Evolutionary conservation across 257 asterid genomes (phyloP).

Genomic region (Cinchona pubescens): DNA sequence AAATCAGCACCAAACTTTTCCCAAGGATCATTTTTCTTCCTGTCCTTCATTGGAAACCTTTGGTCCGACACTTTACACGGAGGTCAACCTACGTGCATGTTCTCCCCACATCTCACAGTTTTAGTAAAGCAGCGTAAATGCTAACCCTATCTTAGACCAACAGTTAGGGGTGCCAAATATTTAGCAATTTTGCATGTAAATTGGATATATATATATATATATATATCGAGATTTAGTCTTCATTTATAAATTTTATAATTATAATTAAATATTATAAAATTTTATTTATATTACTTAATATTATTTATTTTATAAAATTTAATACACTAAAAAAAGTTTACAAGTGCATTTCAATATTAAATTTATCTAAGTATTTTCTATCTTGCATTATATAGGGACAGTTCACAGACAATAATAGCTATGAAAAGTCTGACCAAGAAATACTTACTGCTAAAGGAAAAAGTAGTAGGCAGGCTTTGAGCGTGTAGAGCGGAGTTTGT

Average conservation of each 20-base stretch:
- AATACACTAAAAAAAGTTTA: too few species aligned
- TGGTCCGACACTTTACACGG: not conserved
- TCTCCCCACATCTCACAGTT: not conserved
- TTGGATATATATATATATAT: too few species aligned
- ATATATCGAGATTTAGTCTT: too few species aligned
- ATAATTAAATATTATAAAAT: too few species aligned
- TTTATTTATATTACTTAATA: too few species aligned
- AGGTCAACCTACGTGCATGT: not conserved
- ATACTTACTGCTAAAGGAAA: not conserved
- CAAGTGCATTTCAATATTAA: too few species aligned
- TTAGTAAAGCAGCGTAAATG: not conserved
- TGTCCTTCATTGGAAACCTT: not conserved
- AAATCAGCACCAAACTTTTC: slow-evolving; percentile 16
- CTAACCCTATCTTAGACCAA: not conserved
- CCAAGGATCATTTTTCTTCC: not conserved
- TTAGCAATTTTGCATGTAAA: not conserved
- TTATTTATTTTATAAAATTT: too few species aligned
- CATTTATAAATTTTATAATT: too few species aligned
- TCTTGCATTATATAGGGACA: too few species aligned
- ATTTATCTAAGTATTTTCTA: too few species aligned
- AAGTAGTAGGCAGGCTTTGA: slow-evolving; percentile 13
- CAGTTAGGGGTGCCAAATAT: not conserved
- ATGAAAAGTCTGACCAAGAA: slow-evolving; percentile 13
- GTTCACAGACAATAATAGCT: slow-evolving; percentile 10
- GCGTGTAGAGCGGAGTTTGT: slow-evolving; percentile 57